Percentiles rank a stretch among this genome's conserved stretches.
Evolutionary conservation across 1,139 yeast species (phyloP).

Genomic region (Sugiyamaella japonica): DNA sequence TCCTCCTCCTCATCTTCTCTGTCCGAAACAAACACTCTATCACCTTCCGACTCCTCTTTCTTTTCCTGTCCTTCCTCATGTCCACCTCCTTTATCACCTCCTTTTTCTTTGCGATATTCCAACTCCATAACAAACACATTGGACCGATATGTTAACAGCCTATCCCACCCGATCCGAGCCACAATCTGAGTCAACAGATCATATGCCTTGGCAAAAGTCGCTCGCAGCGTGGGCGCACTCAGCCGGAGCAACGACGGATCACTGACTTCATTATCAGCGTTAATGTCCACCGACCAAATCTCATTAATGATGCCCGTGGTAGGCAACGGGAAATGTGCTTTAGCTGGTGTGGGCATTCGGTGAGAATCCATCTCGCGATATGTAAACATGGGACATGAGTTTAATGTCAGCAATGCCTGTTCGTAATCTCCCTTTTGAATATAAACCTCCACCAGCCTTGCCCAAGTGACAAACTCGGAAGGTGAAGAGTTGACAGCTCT

Average conservation of each 20-base stretch:
- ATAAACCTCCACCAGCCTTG: conserved; percentile 67
- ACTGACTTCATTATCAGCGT: conserved; percentile 49
- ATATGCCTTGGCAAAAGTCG: conserved; percentile 79
- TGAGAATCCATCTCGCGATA: conserved; percentile 56
- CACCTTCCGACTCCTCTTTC: not conserved
- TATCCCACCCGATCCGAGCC: conserved; percentile 82
- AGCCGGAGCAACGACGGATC: conserved; percentile 69
- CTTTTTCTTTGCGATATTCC: conserved; percentile 54
- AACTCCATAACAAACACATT: conserved; percentile 94
- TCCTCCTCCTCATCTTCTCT: not conserved
- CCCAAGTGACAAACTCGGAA: conserved; percentile 84
- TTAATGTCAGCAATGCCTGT: conserved; percentile 76
- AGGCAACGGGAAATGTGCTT: conserved; percentile 75
- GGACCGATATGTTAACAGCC: conserved; percentile 74
- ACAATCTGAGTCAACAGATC: conserved; percentile 72
- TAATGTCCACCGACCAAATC: conserved; percentile 48
- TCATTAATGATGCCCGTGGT: conserved; percentile 62
- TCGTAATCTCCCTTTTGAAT: conserved; percentile 68
- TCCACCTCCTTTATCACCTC: conserved; percentile 8
- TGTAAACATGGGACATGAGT: conserved; percentile 90
- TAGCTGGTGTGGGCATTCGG: conserved; percentile 64
- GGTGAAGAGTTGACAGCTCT: conserved; percentile 81
- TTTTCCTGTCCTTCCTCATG: conserved; percentile 1
- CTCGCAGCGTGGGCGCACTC: conserved; percentile 74
- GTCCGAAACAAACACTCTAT: not conserved